Evolutionary conservation across 2,329 filamentous ascomycete species (phyloP).

Genomic region (Stachybotrys elegans): DNA sequence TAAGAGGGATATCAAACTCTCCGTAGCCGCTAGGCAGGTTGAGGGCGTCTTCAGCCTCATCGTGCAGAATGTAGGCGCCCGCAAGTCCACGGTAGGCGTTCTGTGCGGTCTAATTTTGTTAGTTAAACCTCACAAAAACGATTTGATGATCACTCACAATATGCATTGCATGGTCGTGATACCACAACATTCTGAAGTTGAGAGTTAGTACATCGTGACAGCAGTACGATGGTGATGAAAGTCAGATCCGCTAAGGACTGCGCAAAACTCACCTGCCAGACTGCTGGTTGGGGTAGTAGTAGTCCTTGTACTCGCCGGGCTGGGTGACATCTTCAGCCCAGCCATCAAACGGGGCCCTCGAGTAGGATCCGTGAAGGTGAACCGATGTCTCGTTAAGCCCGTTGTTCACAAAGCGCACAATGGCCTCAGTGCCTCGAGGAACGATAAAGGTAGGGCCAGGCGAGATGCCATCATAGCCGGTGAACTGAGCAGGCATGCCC

Average conservation of each 20-base stretch:
- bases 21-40: slow-evolving; percentile 43
- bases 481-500: slow-evolving; percentile 21
- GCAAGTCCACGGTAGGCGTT: slow-evolving; percentile 54
- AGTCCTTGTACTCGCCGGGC: slow-evolving; percentile 53
- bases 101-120: slow-evolving; percentile 34
- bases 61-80: slow-evolving; percentile 49
- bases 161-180: slow-evolving; percentile 42
- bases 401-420: slow-evolving; percentile 50
- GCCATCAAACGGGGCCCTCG: slow-evolving; percentile 14
- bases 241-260: no score
- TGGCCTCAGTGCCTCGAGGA: slow-evolving; percentile 41
- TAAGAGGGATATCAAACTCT: slow-evolving; percentile 48
- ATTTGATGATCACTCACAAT: slow-evolving; percentile 15
- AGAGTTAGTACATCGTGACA: no score
- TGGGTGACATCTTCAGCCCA: slow-evolving; percentile 48
- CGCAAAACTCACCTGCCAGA: no score
- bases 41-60: slow-evolving; percentile 41
- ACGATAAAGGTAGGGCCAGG: slow-evolving; percentile 50
- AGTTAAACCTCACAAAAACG: not conserved
- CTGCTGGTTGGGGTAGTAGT: slow-evolving; percentile 55
- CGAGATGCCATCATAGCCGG: slow-evolving; percentile 49
- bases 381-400: slow-evolving; percentile 38
- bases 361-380: slow-evolving; percentile 51
- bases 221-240: no score
- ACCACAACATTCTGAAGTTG: slow-evolving; percentile 57